phyloP scores from a whole-genome alignment of 176 grass and related monocot species.

The Avena eriantha region DNA sequence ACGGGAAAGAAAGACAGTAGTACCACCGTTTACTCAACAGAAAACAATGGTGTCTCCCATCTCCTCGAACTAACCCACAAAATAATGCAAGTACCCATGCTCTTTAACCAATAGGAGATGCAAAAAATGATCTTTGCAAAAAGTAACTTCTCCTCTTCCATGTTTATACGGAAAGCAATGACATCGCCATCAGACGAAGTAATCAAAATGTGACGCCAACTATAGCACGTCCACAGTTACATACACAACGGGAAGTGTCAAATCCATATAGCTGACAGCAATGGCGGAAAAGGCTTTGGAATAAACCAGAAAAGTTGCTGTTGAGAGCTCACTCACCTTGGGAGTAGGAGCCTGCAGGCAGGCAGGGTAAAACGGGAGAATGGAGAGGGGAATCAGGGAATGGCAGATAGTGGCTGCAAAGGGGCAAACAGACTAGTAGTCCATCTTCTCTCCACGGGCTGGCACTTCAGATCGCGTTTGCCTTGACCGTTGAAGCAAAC shows the following conservation, averaged over 20 bases:
- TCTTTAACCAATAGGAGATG: background rate
- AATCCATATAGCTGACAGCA: constrained; percentile 29
- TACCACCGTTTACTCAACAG: background rate
- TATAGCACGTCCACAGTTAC: background rate
- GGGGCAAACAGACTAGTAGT: constrained; percentile 8
- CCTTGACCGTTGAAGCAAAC: constrained; percentile 21
- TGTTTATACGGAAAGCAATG: constrained; percentile 5
- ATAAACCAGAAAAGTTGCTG: background rate
- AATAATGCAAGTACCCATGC: background rate
- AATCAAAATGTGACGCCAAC: background rate
- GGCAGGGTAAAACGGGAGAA: background rate
- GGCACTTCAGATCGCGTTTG: constrained; percentile 34
- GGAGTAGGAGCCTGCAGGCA: constrained; percentile 10
- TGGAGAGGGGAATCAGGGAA: background rate
- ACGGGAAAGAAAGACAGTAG: background rate
- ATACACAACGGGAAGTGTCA: background rate
- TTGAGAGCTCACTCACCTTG: constrained; percentile 40
- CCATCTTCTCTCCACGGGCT: constrained; percentile 32
- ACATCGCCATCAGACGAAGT: background rate
- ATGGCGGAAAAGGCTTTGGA: constrained; percentile 9
- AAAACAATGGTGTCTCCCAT: constrained; percentile 13
- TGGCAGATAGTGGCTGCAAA: constrained; percentile 25
- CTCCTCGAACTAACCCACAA: background rate
- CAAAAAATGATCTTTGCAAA: background rate
- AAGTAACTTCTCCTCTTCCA: no score